These are phyloP conservation scores for Phaffia rhodozyma DNA, from an alignment of 1,284 basidiomycete species.

Conservation along the genomic window DNA sequence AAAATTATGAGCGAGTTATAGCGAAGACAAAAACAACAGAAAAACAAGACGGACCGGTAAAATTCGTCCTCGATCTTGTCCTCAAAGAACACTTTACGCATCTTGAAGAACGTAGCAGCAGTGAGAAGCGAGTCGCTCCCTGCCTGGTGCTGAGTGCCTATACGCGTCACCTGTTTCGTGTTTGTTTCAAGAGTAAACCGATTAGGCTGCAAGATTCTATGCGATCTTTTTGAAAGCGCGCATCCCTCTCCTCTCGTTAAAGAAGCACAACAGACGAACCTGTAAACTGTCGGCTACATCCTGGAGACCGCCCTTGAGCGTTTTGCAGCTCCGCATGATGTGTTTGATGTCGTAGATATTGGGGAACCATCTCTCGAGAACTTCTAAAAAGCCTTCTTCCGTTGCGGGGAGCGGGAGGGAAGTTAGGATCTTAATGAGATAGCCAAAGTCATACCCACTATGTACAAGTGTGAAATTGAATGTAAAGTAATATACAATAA, in stretches of 20 bases:
- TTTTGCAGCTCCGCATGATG: constrained; percentile 79
- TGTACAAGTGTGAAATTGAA: constrained; percentile 3
- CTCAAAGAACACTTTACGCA: constrained; percentile 81
- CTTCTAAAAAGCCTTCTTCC: constrained; percentile 83
- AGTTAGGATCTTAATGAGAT: constrained; percentile 90
- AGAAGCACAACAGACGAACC: constrained; percentile 38
- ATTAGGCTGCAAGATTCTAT: neutral
- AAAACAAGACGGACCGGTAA: constrained; percentile 31
- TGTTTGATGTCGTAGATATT: constrained; percentile 97
- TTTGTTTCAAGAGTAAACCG: neutral
- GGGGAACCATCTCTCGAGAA: constrained; percentile 87
- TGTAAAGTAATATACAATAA: neutral
- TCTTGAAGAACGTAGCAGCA: constrained; percentile 88
- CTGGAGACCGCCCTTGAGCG: constrained; percentile 83
- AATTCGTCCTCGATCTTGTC: constrained; percentile 63
- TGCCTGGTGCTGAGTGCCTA: constrained; percentile 88
- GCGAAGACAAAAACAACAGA: neutral
- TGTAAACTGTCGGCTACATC: constrained; percentile 91
- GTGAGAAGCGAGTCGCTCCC: constrained; percentile 92
- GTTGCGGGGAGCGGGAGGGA: constrained; percentile 72
- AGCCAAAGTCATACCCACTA: constrained; percentile 98
- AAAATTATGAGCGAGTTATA: neutral
- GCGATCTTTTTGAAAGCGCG: too few relatives aligned
- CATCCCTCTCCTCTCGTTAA: neutral
- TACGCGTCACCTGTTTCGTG: constrained; percentile 57